Base-by-base conservation (phyloP, 2,329 filamentous ascomycete species). In the Metarhizium anisopliae region DNA sequence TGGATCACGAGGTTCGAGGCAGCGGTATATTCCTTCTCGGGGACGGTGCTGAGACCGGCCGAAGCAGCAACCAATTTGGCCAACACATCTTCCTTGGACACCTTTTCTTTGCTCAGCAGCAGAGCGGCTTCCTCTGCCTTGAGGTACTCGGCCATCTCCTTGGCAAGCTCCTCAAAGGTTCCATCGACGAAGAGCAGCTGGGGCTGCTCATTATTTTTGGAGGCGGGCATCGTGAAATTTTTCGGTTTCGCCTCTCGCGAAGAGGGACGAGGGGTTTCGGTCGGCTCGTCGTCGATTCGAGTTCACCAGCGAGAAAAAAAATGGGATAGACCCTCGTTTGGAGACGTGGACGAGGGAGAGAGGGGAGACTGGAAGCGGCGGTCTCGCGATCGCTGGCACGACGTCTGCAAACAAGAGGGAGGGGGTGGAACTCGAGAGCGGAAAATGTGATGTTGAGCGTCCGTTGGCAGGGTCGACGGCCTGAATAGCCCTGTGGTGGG, bases 1-100 rank as follows among this genome's bases (percentile, higher is more conserved):
- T 96, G 90, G 68, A 97, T 86, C 71, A 99, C 86, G 64, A 97
- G 87, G 77, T 99, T 97, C 77, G 96, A 96, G 59, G 93, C 90
- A 58, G 93, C 87, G 59, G 90, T 92, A 72, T 96, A 94, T 74
- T 97, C 93, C 82, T 94, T 95, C 81, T 99, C 94, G 57, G 93
- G 90, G 55, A 91, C 89, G 60, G 82, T 81, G 74, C 92, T 95
- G 69, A 99, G 79, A 52, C 81, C 82, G 54, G 81, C 74, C 54
- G 90, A 90, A 56, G 89, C 88, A 62, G 86, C 84, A 59, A 97
- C 89, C 62, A 99, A 80, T 80, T 91, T 92, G 78, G 92, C 88
- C 56, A 99, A 81, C 50, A 90, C 85, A 62, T 95, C 91, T 64
- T 95, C 90, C 76, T 91, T 90, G 54, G 71, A 64, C 18, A 67